phyloP scores from a whole-genome alignment of 306 rosid genomes.

The Malus fusca region DNA sequence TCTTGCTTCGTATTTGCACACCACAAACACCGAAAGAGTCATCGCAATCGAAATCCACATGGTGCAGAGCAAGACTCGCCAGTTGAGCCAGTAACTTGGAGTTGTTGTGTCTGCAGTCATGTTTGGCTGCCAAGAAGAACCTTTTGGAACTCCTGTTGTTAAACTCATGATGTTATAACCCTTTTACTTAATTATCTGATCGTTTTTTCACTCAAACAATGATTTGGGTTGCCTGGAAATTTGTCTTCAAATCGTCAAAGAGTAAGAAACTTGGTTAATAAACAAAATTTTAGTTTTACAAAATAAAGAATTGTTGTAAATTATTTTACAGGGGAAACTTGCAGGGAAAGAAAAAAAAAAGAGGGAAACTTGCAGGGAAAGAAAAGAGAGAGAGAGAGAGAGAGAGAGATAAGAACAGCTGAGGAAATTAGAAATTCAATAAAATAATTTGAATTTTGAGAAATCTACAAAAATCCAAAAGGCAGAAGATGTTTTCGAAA shows the following conservation, averaged over 20 bases:
- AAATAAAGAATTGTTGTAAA: too few species aligned
- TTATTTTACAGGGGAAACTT: too few species aligned
- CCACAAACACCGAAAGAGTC: constrained; percentile 32
- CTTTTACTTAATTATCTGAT: constrained; percentile 1
- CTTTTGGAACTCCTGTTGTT: constrained; percentile 49
- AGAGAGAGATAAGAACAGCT: background rate
- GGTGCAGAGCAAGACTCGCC: constrained; percentile 75
- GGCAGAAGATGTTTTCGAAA: constrained; percentile 1
- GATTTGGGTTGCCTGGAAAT: background rate
- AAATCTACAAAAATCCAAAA: background rate
- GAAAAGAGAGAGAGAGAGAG: too few species aligned
- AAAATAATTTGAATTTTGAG: background rate
- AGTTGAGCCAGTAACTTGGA: constrained; percentile 72
- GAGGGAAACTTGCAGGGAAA: too few species aligned
- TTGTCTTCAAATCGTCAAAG: constrained; percentile 11
- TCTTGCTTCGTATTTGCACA: constrained; percentile 49
- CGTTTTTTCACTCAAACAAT: constrained; percentile 8
- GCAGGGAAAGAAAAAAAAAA: too few species aligned
- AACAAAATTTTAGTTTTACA: too few species aligned
- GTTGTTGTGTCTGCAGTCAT: constrained; percentile 68
- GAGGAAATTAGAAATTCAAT: background rate
- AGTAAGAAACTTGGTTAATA: background rate
- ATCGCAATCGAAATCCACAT: constrained; percentile 51
- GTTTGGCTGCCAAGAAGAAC: constrained; percentile 75
- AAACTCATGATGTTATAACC: constrained; percentile 44